A percentile compares a stretch with the other conserved stretches of the same genome.
Conservation (phyloP, 2,329 filamentous ascomycete genomes). For the Cytospora piceae region DNA sequence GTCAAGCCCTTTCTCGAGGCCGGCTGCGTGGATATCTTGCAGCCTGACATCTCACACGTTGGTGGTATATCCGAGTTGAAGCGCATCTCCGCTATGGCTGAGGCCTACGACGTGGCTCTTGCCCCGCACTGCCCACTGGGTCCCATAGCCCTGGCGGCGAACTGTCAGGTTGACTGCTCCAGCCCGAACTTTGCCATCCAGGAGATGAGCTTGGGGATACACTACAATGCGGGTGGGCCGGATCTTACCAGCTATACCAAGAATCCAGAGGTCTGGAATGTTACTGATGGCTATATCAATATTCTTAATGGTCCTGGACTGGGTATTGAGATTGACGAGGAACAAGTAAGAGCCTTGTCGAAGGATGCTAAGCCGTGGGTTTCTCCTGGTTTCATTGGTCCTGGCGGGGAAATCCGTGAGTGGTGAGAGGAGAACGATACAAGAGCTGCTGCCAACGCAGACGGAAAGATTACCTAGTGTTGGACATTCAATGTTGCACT, state of each 20-base stretch:
- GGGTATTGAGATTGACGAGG: slow-evolving; percentile 67
- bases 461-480: no score
- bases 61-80: slow-evolving; percentile 67
- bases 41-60: slow-evolving; percentile 67
- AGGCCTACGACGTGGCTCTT: slow-evolving; percentile 66
- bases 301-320: slow-evolving; percentile 56
- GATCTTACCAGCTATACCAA: slow-evolving; percentile 64
- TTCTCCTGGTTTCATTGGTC: slow-evolving; percentile 64
- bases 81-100: slow-evolving; percentile 65
- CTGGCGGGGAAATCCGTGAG: slow-evolving; percentile 65
- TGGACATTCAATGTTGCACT: no score
- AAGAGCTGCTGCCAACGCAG: no score
- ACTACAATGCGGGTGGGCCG: slow-evolving; percentile 65
- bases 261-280: slow-evolving; percentile 61
- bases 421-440: slow-evolving; percentile 51
- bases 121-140: slow-evolving; percentile 69
- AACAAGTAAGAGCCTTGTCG: slow-evolving; percentile 58
- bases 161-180: slow-evolving; percentile 60
- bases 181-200: slow-evolving; percentile 65
- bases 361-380: slow-evolving; percentile 58
- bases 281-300: slow-evolving; percentile 61
- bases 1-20: slow-evolving; percentile 66
- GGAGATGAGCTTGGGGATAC: slow-evolving; percentile 71
- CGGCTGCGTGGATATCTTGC: slow-evolving; percentile 63
- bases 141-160: slow-evolving; percentile 66